A percentile compares a stretch with the other conserved stretches of the same genome.
phyloP scores from a whole-genome alignment of 495 filamentous ascomycete genomes.

The Patellaria atrata region DNA sequence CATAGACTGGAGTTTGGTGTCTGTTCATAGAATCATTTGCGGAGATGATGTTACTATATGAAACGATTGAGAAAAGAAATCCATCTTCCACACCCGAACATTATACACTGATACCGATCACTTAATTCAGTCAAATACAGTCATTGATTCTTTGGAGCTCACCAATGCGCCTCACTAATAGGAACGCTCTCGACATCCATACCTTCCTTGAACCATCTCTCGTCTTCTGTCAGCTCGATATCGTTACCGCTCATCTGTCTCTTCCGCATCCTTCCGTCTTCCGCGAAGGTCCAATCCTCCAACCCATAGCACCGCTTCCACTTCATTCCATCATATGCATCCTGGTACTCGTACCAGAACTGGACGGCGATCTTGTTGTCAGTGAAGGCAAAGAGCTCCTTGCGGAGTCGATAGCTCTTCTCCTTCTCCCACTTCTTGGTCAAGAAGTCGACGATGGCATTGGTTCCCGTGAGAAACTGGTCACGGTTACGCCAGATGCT shows the following conservation, averaged over 20 bases:
- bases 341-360: conserved; percentile 86
- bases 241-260: conserved; percentile 89
- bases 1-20: conserved; percentile 5
- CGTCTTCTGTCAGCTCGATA: conserved; percentile 47
- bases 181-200: conserved; percentile 60
- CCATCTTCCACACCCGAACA: not conserved
- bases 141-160: conserved; percentile 1
- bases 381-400: conserved; percentile 71
- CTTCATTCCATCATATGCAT: conserved; percentile 46
- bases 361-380: conserved; percentile 70
- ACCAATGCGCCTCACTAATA: conserved; percentile 70
- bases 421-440: conserved; percentile 65
- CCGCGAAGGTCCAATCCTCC: conserved; percentile 84
- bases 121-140: not conserved
- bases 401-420: conserved; percentile 59
- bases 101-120: not conserved
- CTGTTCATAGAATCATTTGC: conserved; percentile 1
- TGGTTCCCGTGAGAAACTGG: conserved; percentile 54
- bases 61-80: too few relatives aligned
- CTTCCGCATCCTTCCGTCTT: conserved; percentile 70
- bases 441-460: conserved; percentile 57
- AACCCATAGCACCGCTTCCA: conserved; percentile 89
- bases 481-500: conserved; percentile 75
- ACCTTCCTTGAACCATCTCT: conserved; percentile 55
- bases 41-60: too few relatives aligned